A percentile compares a stretch with the other conserved stretches of the same genome.
phyloP scores from a whole-genome alignment of 2,329 filamentous ascomycete species.

The Lizonia empirigonia region DNA sequence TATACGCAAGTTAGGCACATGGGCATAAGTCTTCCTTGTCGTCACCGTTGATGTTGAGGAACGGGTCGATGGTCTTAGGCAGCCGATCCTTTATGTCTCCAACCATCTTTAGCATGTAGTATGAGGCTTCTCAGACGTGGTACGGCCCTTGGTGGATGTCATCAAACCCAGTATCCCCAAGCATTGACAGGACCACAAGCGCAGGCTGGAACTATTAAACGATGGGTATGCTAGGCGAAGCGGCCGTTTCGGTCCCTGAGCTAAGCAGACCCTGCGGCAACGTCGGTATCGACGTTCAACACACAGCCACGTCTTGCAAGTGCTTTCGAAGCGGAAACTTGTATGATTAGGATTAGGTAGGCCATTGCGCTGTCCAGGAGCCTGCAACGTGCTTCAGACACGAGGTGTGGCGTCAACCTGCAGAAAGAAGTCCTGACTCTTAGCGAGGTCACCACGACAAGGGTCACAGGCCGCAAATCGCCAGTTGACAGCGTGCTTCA shows the following conservation, averaged over 20 bases:
- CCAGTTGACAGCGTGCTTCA: constrained; percentile 10
- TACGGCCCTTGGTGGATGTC: no score
- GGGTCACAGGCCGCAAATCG: constrained; percentile 14
- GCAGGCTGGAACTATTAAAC: not conserved
- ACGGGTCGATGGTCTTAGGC: no score
- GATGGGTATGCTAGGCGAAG: constrained; percentile 14
- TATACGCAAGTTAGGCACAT: no score
- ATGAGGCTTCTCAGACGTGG: no score
- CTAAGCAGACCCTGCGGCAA: constrained; percentile 8
- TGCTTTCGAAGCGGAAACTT: no score
- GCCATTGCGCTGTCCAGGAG: not conserved
- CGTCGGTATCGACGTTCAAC: not conserved
- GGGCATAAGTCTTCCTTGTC: no score
- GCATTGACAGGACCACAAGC: not conserved
- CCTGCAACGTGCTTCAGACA: constrained; percentile 1
- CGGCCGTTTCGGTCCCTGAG: constrained; percentile 11
- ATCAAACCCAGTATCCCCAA: no score
- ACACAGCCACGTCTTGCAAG: no score
- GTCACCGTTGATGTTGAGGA: no score
- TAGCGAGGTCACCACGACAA: constrained; percentile 23
- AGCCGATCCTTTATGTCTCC: no score
- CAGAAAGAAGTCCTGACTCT: constrained; percentile 12
- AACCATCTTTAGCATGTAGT: no score
- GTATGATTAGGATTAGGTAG: no score
- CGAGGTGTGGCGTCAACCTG: constrained; percentile 22